Base-by-base conservation (phyloP, 106 monocot genomes). In the Cymbidium sinense region DNA sequence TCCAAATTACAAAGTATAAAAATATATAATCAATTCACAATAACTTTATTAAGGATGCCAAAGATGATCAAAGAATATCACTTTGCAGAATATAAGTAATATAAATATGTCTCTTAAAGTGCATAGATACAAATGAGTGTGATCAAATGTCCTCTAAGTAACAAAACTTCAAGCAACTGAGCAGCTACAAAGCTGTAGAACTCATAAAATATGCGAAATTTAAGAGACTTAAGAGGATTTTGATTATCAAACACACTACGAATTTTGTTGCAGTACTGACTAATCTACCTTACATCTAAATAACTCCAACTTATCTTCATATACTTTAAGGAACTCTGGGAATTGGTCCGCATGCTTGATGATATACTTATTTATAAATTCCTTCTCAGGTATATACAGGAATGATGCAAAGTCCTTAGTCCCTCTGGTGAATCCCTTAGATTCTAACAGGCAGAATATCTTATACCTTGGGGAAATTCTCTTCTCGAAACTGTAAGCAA, bases 381-480 rank as follows among this genome's bases (percentile, higher is more conserved):
- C 10, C 20, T 25, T 61, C 54, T 74, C 43, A 21, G 17, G 19
- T 1, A 76, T 13, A 27, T 62, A 20, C 43, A 88, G 21, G 8
- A 75, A 50, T 1, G 74, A 15, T 12, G 4, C 58, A 29, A 80
- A n/a, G 18, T 51, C 72, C 21, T 70, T 61, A 28, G n/a, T 62
- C 20, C 70, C 50, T 4, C 84, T 1, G 4, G 77, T 5, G 12
- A 81, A 81, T 15, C 20, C 20, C 36, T 80, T 79, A 6, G 77
- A 79, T 21, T 28, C 52, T 69, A 88, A 73, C 3, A 83, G 29
- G n/a, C 51, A 76, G 55, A 86, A 47, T 18, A 88, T 84, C 34
- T 34, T 29, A 43, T 65, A 88, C 78, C 91, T 78, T 5, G 91
- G 91, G 23, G 86, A 19, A 17, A 91, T 79, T 31, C 81, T n/a